phyloP scores from a whole-genome alignment of 1,284 basidiomycete species.

The Moniliophthora roreri region DNA sequence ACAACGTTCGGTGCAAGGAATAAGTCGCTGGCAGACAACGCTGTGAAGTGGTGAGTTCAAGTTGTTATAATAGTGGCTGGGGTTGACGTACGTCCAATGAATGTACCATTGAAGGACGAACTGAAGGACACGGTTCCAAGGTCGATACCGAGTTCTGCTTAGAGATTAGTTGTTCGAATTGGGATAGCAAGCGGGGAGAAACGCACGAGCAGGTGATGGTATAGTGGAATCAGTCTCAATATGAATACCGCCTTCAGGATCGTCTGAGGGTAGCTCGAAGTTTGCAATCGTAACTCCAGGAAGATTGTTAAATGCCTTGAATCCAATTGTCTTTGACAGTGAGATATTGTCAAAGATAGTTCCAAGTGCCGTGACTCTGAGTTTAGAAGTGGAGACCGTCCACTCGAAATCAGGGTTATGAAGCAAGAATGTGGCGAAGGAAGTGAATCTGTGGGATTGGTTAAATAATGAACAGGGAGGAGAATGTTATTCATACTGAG shows the following conservation, averaged over 20 bases:
- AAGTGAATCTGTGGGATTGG: slow-evolving; percentile 50
- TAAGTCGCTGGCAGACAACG: slow-evolving; percentile 50
- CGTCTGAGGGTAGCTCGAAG: slow-evolving; percentile 66
- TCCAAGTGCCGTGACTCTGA: slow-evolving; percentile 66
- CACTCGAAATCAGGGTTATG: slow-evolving; percentile 70
- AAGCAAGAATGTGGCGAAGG: slow-evolving; percentile 66
- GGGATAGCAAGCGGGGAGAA: slow-evolving; percentile 8
- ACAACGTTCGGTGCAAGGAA: slow-evolving; percentile 51
- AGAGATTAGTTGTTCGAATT: slow-evolving; percentile 14
- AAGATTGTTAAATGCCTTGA: slow-evolving; percentile 73
- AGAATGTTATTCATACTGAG: slow-evolving; percentile 34
- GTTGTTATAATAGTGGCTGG: background rate
- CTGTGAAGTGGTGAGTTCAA: slow-evolving; percentile 27
- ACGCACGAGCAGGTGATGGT: slow-evolving; percentile 66
- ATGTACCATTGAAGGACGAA: slow-evolving; percentile 52
- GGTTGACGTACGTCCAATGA: slow-evolving; percentile 52
- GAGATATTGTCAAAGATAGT: slow-evolving; percentile 70
- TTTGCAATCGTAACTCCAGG: slow-evolving; percentile 70
- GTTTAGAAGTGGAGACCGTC: slow-evolving; percentile 64
- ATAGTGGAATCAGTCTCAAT: slow-evolving; percentile 69
- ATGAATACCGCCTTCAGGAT: slow-evolving; percentile 68
- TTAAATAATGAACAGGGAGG: background rate
- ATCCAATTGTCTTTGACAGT: slow-evolving; percentile 61
- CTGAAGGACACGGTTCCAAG: slow-evolving; percentile 71
- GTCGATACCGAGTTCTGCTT: slow-evolving; percentile 73